phyloP scores from a whole-genome alignment of 495 filamentous ascomycete species.

The Talaromyces wortmannii region DNA sequence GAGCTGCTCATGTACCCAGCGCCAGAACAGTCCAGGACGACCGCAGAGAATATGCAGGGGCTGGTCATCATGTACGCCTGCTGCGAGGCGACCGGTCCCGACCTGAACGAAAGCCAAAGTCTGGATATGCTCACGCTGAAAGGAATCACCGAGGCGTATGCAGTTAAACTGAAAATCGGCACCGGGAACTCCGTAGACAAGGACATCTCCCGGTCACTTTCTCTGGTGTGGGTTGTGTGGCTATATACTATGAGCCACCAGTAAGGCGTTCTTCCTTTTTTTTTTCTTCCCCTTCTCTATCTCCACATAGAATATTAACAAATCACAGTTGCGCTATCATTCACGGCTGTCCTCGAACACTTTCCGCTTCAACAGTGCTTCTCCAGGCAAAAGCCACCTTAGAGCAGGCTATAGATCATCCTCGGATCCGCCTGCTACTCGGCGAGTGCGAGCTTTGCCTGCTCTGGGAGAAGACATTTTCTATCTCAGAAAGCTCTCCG shows the following conservation, averaged over 20 bases:
- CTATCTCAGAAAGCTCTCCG: not conserved
- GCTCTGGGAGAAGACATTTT: not conserved
- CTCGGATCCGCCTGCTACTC: not conserved
- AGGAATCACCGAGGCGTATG: not conserved
- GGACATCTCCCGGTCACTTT: not conserved
- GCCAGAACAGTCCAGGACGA: not conserved
- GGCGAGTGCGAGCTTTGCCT: not conserved
- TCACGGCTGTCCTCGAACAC: not conserved
- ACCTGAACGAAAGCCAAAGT: not conserved
- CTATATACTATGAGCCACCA: not conserved
- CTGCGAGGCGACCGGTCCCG: not conserved
- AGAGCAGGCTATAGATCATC: not conserved
- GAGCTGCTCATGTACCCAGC: not conserved
- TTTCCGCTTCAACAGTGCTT: not conserved
- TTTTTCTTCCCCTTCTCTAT: not conserved
- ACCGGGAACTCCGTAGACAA: not conserved
- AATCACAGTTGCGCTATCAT: not conserved
- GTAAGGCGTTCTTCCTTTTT: not conserved
- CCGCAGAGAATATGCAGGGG: not conserved
- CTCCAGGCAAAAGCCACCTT: not conserved
- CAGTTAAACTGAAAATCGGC: not conserved
- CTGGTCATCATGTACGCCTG: not conserved
- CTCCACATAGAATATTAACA: not conserved
- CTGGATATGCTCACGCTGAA: not conserved
- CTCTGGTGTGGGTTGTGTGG: not conserved